A percentile compares a stretch with the other conserved stretches of the same genome.
These are phyloP conservation scores for Ulota crispa DNA, from an alignment of 225 moss, liverwort and hornwort species.

Conservation along the genomic window DNA sequence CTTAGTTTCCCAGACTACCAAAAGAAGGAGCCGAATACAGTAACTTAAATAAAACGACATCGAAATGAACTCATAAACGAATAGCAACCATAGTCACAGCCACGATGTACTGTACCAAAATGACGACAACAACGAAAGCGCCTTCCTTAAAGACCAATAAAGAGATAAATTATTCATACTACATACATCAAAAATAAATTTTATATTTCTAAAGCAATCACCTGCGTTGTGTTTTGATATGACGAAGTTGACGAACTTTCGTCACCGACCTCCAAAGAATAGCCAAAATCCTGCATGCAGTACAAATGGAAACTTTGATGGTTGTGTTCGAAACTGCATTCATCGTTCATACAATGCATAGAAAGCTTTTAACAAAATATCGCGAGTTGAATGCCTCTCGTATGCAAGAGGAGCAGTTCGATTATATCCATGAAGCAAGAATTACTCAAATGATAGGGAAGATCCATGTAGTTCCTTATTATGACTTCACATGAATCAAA, in stretches of 20 bases:
- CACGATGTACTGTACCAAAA: background rate
- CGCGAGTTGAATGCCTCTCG: background rate
- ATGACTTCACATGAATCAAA: background rate
- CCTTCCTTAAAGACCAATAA: background rate
- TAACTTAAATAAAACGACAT: background rate
- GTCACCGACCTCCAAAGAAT: constrained; percentile 26
- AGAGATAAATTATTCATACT: background rate
- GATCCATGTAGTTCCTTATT: background rate
- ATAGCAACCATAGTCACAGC: background rate
- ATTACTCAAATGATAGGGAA: background rate
- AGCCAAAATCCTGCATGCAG: constrained; percentile 36
- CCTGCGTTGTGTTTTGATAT: constrained; percentile 35
- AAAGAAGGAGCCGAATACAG: constrained; percentile 9
- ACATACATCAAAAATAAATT: background rate
- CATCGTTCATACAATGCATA: background rate
- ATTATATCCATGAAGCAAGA: background rate
- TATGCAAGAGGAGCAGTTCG: background rate
- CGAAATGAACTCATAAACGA: background rate
- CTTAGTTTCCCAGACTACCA: background rate
- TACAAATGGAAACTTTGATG: constrained; percentile 18
- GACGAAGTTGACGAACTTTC: constrained; percentile 10
- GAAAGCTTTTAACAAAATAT: background rate
- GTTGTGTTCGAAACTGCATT: background rate
- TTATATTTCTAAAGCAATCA: constrained; percentile 10
- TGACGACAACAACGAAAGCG: background rate